Evolutionary conservation across 768 basidiomycete genomes (phyloP).

Genomic region (Lactarius quietus): DNA sequence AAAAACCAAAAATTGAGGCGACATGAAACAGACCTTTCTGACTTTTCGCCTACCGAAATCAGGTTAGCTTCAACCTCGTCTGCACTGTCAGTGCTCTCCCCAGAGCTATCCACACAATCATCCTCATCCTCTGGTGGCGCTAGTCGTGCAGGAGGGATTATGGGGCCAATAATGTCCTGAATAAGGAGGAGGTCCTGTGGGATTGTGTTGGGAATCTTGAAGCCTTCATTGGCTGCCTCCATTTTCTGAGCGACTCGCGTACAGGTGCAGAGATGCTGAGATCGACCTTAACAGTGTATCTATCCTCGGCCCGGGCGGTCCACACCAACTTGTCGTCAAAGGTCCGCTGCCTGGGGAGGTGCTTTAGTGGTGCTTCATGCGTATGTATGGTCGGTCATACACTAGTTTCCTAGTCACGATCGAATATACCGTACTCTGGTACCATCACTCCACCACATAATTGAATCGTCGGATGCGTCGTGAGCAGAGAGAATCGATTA

Average conservation of each 20-base stretch:
- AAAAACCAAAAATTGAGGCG: neutral
- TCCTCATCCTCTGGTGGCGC: slow-evolving; percentile 32
- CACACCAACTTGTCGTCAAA: neutral
- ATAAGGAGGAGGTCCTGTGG: slow-evolving; percentile 77
- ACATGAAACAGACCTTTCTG: slow-evolving; percentile 7
- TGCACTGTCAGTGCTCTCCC: slow-evolving; percentile 52
- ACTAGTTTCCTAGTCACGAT: too few species aligned
- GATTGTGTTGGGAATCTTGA: slow-evolving; percentile 57
- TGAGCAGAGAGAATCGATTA: too few species aligned
- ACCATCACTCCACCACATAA: too few species aligned
- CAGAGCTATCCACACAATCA: slow-evolving; percentile 52
- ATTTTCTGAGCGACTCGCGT: neutral
- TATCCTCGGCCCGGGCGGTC: neutral
- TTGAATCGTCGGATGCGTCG: too few species aligned
- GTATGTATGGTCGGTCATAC: too few species aligned
- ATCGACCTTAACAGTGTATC: neutral
- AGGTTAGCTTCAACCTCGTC: slow-evolving; percentile 65
- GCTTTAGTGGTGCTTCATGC: too few species aligned
- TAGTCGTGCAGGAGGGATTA: slow-evolving; percentile 13
- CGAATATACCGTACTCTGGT: too few species aligned
- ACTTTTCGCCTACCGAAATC: slow-evolving; percentile 35
- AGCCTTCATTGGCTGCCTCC: slow-evolving; percentile 29
- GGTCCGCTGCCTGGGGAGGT: too few species aligned
- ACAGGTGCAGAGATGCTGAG: neutral
- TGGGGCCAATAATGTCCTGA: slow-evolving; percentile 54